phyloP scores from a whole-genome alignment of 2,329 filamentous ascomycete species.

The Aureobasidium subglaciale region DNA sequence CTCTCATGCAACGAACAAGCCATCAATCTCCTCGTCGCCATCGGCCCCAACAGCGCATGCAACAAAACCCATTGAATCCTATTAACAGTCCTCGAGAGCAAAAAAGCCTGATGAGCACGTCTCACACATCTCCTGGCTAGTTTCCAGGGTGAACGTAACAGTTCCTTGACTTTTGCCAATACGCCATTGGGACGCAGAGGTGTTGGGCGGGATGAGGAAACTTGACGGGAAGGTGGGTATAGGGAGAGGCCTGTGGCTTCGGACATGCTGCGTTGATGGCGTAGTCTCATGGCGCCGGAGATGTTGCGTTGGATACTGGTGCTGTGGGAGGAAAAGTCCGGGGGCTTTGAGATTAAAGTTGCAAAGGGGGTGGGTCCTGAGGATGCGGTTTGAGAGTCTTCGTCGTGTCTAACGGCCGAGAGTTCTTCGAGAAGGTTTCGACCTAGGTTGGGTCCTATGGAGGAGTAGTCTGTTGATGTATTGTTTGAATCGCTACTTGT shows the following conservation, averaged over 20 bases:
- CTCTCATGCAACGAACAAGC: slow-evolving; percentile 14
- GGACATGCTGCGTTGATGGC: slow-evolving; percentile 16
- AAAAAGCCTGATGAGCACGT: slow-evolving; percentile 24
- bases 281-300: neutral
- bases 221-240: neutral
- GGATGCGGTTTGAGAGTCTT: neutral
- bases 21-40: slow-evolving; percentile 29
- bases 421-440: slow-evolving; percentile 31
- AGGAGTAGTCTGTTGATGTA: slow-evolving; percentile 21
- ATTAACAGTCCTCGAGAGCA: slow-evolving; percentile 24
- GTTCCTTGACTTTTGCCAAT: slow-evolving; percentile 15
- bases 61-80: slow-evolving; percentile 31
- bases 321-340: neutral
- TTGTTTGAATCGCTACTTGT: neutral
- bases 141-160: slow-evolving; percentile 24
- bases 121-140: slow-evolving; percentile 26
- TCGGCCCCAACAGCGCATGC: slow-evolving; percentile 27
- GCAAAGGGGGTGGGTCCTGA: neutral
- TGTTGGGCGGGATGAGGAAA: neutral
- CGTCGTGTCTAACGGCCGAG: slow-evolving; percentile 19
- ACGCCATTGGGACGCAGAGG: neutral
- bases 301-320: neutral
- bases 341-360: neutral
- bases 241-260: slow-evolving; percentile 16
- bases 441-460: slow-evolving; percentile 22